phyloP scores from a whole-genome alignment of 2,329 filamentous ascomycete species.

The Calonectria pseudoturangicola region DNA sequence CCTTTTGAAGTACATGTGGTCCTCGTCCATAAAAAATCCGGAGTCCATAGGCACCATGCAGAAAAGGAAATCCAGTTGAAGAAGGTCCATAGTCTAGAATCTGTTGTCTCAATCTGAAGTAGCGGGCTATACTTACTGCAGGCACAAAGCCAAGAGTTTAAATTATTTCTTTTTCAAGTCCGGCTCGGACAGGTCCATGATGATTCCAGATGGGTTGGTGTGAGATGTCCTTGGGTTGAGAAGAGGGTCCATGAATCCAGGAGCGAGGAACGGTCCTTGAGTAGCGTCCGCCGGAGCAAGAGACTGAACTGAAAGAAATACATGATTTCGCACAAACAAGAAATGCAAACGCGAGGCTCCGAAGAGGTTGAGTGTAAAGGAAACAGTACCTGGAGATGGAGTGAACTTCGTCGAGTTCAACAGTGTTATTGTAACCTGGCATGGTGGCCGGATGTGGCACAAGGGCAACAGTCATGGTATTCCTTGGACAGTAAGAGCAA shows the following conservation, averaged over 20 bases:
- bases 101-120: constrained; percentile 50
- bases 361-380: constrained; percentile 65
- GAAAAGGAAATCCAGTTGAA: constrained; percentile 48
- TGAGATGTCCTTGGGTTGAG: constrained; percentile 37
- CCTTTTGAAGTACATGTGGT: constrained; percentile 40
- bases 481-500: constrained; percentile 60
- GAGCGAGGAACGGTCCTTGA: constrained; percentile 38
- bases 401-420: constrained; percentile 76
- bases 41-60: constrained; percentile 44
- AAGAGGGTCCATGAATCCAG: constrained; percentile 43
- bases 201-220: constrained; percentile 35
- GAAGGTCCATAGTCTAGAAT: constrained; percentile 48
- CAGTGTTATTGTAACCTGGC: constrained; percentile 71
- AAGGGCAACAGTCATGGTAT: constrained; percentile 70
- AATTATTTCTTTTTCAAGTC: constrained; percentile 57
- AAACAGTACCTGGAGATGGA: constrained; percentile 78
- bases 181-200: constrained; percentile 57
- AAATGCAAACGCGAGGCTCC: constrained; percentile 62
- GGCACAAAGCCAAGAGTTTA: constrained; percentile 46
- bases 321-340: constrained; percentile 56
- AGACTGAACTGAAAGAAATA: constrained; percentile 54
- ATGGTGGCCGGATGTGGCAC: constrained; percentile 69
- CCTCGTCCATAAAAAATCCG: constrained; percentile 47
- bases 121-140: constrained; percentile 63
- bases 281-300: constrained; percentile 48